Base-by-base conservation (phyloP, 169 alveolate genomes). In the Cryptosporidium parvum region DNA sequence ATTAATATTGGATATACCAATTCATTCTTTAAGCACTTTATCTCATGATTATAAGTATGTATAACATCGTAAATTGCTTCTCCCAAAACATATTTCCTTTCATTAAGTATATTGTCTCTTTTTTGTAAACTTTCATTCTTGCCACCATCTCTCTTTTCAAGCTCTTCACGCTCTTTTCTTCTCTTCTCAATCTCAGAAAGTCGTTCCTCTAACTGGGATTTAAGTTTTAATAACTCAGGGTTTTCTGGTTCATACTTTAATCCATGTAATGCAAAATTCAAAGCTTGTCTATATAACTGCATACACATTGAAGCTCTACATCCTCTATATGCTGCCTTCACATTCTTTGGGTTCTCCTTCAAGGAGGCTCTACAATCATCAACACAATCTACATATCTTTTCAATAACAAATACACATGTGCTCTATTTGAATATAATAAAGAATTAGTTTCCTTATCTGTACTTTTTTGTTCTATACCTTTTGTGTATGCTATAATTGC, bases 391-490 rank as follows among this genome's bases (percentile, higher is more conserved):
- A 89, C 91, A 33, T 70, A 75, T n/a, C 89, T 69, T 42, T 84
- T 75, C 69, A 89, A 62, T 21, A 80, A 18, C 39, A 89, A 65
- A 37, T 80, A 69, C 18, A 75, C 39, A 62, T 80, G 91, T 6
- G 93, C 93, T 33, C 93, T 75, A 48, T 89, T 89, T 14, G 93
- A 75, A 51, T 61, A 67, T n/a, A 89, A 80, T 21, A 80, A 56
- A 21, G 93, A 67, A 18, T 89, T 75, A 5, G 62, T 48, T 75
- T 65, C 68, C 52, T 52, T 52, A 53, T 89, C 85, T 2, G 48
- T 68, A 37, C 93, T 71, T 18, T 59, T 65, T 39, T 62, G 91
- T 26, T 69, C 91, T 58, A 89, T 75, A 23, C 93, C 93, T 61
- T 84, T 53, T 9, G 84, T 68, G 51, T 58, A 69, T 51, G 85